These are phyloP conservation scores for Mycena amicta DNA, from an alignment of 768 basidiomycete species.

Conservation along the genomic window DNA sequence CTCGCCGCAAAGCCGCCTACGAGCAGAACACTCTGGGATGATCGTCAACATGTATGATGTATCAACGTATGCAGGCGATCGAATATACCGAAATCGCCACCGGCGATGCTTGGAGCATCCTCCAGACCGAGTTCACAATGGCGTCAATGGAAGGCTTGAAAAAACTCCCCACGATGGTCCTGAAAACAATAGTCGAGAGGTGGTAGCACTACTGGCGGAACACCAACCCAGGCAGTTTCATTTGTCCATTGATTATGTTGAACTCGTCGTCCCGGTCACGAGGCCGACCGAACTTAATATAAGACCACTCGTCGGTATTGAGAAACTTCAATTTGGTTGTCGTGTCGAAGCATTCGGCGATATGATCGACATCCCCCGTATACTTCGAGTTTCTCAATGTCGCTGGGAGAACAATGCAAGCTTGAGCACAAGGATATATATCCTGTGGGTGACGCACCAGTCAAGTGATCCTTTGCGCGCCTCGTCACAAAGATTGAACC, in stretches of 20 bases:
- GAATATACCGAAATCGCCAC: conserved; percentile 37
- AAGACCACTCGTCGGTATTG: conserved; percentile 40
- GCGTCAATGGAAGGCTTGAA: conserved; percentile 42
- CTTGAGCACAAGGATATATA: not conserved
- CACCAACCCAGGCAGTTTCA: conserved; percentile 42
- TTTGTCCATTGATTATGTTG: conserved; percentile 48
- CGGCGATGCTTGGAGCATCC: conserved; percentile 29
- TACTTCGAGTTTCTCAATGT: conserved; percentile 44
- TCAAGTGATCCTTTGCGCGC: conserved; percentile 42
- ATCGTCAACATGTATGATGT: too few species aligned
- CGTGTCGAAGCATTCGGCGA: conserved; percentile 47
- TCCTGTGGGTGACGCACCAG: conserved; percentile 29
- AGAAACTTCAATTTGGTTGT: conserved; percentile 49
- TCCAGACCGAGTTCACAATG: conserved; percentile 35
- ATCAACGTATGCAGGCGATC: too few species aligned
- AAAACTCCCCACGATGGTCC: conserved; percentile 38
- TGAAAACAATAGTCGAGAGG: conserved; percentile 12
- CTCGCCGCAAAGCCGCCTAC: conserved; percentile 64
- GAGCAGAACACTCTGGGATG: conserved; percentile 48
- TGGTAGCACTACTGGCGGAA: not conserved
- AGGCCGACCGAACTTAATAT: conserved; percentile 49
- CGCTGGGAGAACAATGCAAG: conserved; percentile 27
- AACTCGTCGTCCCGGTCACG: conserved; percentile 42
- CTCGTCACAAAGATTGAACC: conserved; percentile 56
- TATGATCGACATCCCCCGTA: conserved; percentile 43